Evolutionary conservation across 129 eudicot species (phyloP), one percentile per base, ranked within the genome.

Genomic region (Artemisia argyi): DNA sequence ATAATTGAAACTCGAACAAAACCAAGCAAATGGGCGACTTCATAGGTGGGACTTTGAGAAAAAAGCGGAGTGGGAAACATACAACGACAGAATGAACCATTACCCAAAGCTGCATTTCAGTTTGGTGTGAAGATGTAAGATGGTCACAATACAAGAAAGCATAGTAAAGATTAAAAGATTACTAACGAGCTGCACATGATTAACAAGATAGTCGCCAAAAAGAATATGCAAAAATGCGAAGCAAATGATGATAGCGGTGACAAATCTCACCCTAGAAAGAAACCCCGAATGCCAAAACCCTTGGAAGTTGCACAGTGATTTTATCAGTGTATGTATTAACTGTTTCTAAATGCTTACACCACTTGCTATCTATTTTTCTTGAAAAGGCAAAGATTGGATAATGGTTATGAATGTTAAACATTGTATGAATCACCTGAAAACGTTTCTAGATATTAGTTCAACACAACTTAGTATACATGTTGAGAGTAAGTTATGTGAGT

Each of bases 71-170:
- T 92, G 96, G 96, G 98, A 95, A 26, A 83, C 81, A 22, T 92
- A 89, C 89, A 92, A 92, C 18, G 98, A 92, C 96, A 92, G 73
- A 92, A 92, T 85, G 98, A 92, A 77, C 96, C 98, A 63, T 89
- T 92, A 96, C 96, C 98, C 0, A 92, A 92, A 75, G 96, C 95
- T 77, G 98, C 98, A 26, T 92, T 89, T 80, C 98, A 92, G 86
- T 92, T 92, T 80, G 98, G 96, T 49, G 98, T 92, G 81, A 92
- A 92, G 87, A 92, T 92, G 98, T 94, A 89, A 81, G 98, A 92
- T 80, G 98, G 95, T 16, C 79, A 90, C 4, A 89, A 92, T 83
- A 92, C 98, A 4, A 77, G 98, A 49, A 92, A 92, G 80, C 97
- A 91, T 75, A 92, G 89, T 72, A 92, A 86, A 77, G 98, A 92